phyloP scores from a whole-genome alignment of 257 asterid genomes.

The Cinchona pubescens region DNA sequence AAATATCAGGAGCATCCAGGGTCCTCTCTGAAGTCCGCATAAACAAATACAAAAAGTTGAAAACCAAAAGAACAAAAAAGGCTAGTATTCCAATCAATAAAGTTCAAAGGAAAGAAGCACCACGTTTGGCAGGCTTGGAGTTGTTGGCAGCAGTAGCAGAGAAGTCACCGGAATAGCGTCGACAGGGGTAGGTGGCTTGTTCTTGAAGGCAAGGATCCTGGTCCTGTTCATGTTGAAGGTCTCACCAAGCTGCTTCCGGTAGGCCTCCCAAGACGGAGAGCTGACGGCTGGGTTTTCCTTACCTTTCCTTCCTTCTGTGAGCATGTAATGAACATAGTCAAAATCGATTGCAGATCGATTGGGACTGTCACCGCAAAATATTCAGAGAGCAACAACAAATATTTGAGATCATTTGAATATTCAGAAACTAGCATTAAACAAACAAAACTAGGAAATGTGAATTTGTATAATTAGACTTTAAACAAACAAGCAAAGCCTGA shows the following conservation, averaged over 20 bases:
- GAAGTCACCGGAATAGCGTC: slow-evolving; percentile 55
- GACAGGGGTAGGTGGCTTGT: slow-evolving; percentile 72
- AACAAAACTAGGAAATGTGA: neutral
- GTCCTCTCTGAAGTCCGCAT: slow-evolving; percentile 92
- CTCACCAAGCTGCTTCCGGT: slow-evolving; percentile 78
- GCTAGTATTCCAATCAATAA: too few species aligned
- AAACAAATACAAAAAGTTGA: slow-evolving; percentile 21
- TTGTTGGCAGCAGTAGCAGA: slow-evolving; percentile 45
- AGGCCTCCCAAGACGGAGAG: slow-evolving; percentile 82
- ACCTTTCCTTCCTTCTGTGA: slow-evolving; percentile 76
- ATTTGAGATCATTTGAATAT: too few species aligned
- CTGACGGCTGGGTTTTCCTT: slow-evolving; percentile 70
- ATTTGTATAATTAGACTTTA: neutral
- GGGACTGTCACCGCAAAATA: slow-evolving; percentile 51
- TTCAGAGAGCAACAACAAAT: neutral
- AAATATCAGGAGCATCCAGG: slow-evolving; percentile 83
- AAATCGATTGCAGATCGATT: slow-evolving; percentile 94
- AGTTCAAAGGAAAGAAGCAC: neutral
- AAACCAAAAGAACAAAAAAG: neutral
- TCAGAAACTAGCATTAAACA: neutral
- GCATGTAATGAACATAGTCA: slow-evolving; percentile 84
- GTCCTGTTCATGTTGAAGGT: slow-evolving; percentile 84
- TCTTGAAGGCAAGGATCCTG: slow-evolving; percentile 83
- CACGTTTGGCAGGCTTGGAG: slow-evolving; percentile 48
- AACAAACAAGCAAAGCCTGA: too few species aligned